phyloP scores from a whole-genome alignment of 2,329 filamentous ascomycete genomes.

The Trichophyton schoenleinii region DNA sequence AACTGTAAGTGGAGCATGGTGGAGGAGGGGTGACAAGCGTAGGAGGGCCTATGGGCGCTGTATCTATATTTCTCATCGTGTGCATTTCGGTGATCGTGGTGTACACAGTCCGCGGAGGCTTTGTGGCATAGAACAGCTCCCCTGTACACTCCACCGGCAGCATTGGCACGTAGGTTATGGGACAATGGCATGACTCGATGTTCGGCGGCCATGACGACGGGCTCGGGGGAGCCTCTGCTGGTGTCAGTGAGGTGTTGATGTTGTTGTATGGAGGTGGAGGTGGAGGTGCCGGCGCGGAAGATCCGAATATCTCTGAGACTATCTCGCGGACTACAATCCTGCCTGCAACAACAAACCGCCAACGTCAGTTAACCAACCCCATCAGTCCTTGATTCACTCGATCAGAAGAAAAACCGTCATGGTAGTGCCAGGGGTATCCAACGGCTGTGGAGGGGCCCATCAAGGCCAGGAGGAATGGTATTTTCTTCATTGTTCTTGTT shows the following conservation, averaged over 20 bases:
- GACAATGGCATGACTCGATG: not conserved
- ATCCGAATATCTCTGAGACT: not conserved
- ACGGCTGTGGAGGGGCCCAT: not conserved
- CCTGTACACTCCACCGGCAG: not conserved
- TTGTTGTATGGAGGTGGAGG: not conserved
- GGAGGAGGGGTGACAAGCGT: slow-evolving; percentile 9
- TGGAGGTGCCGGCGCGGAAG: not conserved
- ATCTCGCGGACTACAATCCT: not conserved
- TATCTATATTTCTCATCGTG: not conserved
- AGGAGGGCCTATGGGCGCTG: not conserved
- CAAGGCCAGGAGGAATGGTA: not conserved
- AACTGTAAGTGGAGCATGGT: slow-evolving; percentile 7
- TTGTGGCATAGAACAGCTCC: not conserved
- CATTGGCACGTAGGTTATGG: not conserved
- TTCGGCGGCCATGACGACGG: not conserved
- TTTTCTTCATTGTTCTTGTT: not conserved
- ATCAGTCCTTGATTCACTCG: not conserved
- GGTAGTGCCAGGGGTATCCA: not conserved
- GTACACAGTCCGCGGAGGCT: slow-evolving; percentile 2
- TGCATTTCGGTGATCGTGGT: slow-evolving; percentile 9
- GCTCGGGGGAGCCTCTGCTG: not conserved
- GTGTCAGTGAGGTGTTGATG: not conserved
- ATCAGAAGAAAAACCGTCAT: not conserved
- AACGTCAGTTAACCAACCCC: not conserved
- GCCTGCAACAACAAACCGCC: not conserved